phyloP scores from a whole-genome alignment of 129 eudicot genomes.

The Arctium lappa region DNA sequence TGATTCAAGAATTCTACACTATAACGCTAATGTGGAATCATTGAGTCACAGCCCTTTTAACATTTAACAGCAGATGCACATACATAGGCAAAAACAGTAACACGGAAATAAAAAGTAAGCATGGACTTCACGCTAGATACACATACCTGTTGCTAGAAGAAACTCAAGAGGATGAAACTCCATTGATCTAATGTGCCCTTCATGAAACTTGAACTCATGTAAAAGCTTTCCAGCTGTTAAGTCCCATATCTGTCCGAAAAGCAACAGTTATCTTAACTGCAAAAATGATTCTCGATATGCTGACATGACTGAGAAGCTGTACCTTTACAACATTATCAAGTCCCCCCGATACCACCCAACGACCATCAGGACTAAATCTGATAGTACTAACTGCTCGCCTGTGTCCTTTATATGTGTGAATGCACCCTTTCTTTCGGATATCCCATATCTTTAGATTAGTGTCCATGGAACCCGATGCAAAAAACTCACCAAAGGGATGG shows the following conservation, averaged over 20 bases:
- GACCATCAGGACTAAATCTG: slow-evolving; percentile 95
- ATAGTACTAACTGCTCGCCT: slow-evolving; percentile 74
- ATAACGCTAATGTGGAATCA: background rate
- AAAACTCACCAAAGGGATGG: slow-evolving; percentile 60
- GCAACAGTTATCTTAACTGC: slow-evolving; percentile 14
- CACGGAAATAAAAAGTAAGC: background rate
- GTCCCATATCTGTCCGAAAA: slow-evolving; percentile 76
- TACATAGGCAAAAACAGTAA: background rate
- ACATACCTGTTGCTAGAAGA: slow-evolving; percentile 81
- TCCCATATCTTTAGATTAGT: slow-evolving; percentile 42
- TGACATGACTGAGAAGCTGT: slow-evolving; percentile 22
- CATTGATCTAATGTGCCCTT: slow-evolving; percentile 82
- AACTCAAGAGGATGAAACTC: slow-evolving; percentile 94
- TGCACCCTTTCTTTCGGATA: slow-evolving; percentile 84
- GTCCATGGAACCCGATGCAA: slow-evolving; percentile 47
- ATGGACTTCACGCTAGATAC: background rate
- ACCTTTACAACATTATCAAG: slow-evolving; percentile 92
- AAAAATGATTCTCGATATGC: slow-evolving; percentile 1
- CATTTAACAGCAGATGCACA: background rate
- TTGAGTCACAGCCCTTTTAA: background rate
- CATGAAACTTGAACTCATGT: slow-evolving; percentile 90
- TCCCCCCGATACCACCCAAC: slow-evolving; percentile 98
- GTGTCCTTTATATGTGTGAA: slow-evolving; percentile 95
- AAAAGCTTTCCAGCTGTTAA: slow-evolving; percentile 93
- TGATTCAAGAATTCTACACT: background rate